These are phyloP conservation scores for Musa troglodytarum DNA, from an alignment of 176 grass and related monocot species.

Conservation along the genomic window DNA sequence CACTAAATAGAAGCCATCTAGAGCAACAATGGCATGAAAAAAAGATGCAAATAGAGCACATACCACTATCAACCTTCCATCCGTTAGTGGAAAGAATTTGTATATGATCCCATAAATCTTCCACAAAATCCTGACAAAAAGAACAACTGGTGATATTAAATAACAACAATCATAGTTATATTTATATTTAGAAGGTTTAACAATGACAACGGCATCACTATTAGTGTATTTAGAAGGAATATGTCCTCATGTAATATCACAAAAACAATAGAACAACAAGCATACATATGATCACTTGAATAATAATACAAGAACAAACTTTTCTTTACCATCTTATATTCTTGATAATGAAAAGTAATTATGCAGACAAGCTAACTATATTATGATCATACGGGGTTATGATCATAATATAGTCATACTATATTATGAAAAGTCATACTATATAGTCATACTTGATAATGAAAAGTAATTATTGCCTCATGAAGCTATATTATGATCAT, in stretches of 20 bases:
- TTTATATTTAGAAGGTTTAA: neutral
- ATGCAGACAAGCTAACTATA: no score
- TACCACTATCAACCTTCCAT: slow-evolving; percentile 97
- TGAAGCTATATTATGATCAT: no score
- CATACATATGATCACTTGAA: neutral
- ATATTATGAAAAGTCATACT: no score
- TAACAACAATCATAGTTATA: neutral
- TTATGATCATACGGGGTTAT: no score
- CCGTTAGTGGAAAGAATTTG: slow-evolving; percentile 74
- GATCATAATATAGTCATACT: no score
- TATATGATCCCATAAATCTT: slow-evolving; percentile 91
- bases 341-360: no score
- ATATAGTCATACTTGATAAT: no score
- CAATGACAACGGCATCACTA: neutral
- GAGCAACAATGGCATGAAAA: neutral
- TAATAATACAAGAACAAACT: neutral
- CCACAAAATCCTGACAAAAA: slow-evolving; percentile 73
- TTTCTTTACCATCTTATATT: no score
- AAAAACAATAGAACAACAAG: neutral
- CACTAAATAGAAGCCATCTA: neutral
- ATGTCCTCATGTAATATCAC: no score
- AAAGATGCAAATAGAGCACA: slow-evolving; percentile 11
- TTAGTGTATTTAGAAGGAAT: no score
- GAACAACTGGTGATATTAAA: neutral
- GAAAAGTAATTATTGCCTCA: no score